These are phyloP conservation scores for Podospora didyma DNA, from an alignment of 495 filamentous ascomycete genomes.

Conservation along the genomic window DNA sequence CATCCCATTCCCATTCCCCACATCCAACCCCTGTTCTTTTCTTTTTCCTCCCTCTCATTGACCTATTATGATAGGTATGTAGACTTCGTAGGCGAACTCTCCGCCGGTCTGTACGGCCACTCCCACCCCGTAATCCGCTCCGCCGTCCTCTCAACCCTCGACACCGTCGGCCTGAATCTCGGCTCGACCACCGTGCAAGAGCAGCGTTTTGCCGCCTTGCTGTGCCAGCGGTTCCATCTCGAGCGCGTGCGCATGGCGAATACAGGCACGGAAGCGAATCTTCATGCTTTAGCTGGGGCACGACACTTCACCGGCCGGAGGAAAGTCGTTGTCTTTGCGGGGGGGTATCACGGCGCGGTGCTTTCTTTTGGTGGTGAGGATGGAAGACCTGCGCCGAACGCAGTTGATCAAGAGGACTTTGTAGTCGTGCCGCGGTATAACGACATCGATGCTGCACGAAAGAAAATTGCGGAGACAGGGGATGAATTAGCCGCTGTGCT, in stretches of 20 bases:
- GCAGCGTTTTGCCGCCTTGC: slow-evolving; percentile 30
- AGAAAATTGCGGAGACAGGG: slow-evolving; percentile 20
- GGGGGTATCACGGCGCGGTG: slow-evolving; percentile 55
- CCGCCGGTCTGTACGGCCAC: slow-evolving; percentile 54
- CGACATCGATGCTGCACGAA: slow-evolving; percentile 35
- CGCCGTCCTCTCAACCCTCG: slow-evolving; percentile 34
- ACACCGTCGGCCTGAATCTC: slow-evolving; percentile 35
- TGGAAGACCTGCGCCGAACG: slow-evolving; percentile 14
- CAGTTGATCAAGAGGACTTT: slow-evolving; percentile 41
- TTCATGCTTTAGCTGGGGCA: slow-evolving; percentile 43
- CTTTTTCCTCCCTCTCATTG: not conserved
- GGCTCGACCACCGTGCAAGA: slow-evolving; percentile 41
- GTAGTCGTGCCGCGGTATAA: slow-evolving; percentile 47
- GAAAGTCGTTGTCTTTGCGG: slow-evolving; percentile 46
- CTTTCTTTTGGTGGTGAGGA: slow-evolving; percentile 28
- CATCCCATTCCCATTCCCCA: not conserved
- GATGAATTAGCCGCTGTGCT: slow-evolving; percentile 51
- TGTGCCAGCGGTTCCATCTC: slow-evolving; percentile 42
- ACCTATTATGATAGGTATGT: slow-evolving; percentile 36
- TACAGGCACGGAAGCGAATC: slow-evolving; percentile 52
- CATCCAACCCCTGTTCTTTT: not conserved
- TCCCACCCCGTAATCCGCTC: slow-evolving; percentile 39
- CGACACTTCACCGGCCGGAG: slow-evolving; percentile 35
- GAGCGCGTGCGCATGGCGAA: slow-evolving; percentile 48
- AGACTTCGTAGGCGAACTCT: slow-evolving; percentile 51